Conservation (phyloP, 305 asterid genomes). For the Rubia balearica region DNA sequence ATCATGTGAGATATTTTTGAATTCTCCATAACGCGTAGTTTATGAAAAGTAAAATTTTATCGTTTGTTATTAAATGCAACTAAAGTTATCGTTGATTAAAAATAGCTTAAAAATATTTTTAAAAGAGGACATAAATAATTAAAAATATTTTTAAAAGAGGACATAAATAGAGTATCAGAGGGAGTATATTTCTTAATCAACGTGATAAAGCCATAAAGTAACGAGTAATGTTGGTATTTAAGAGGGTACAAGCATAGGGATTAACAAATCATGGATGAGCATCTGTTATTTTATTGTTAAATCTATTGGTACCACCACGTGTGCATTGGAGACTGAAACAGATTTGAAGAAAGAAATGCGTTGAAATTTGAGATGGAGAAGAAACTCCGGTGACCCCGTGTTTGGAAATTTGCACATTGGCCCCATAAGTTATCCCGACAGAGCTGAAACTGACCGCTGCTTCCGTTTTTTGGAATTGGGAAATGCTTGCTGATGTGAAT, state of each 20-base stretch:
- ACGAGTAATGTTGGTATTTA: neutral
- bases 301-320: neutral
- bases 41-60: too few relatives aligned
- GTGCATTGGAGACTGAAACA: conserved; percentile 9
- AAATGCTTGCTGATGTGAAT: neutral
- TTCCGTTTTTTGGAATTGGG: neutral
- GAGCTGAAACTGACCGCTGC: conserved; percentile 1
- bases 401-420: neutral
- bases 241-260: conserved; percentile 1
- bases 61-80: too few relatives aligned
- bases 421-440: neutral
- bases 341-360: conserved; percentile 4
- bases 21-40: too few relatives aligned
- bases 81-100: too few relatives aligned
- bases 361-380: neutral
- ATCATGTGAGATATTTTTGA: too few relatives aligned
- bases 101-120: too few relatives aligned
- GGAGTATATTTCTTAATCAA: too few relatives aligned
- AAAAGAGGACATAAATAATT: too few relatives aligned
- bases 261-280: neutral
- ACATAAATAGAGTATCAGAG: too few relatives aligned
- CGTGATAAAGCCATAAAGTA: too few relatives aligned
- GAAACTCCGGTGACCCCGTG: neutral
- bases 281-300: neutral
- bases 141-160: too few relatives aligned